Evolutionary conservation across 441 rosid genomes (phyloP), one percentile per base, ranked within the genome.

Genomic region (Rhodomyrtus psidioides): DNA sequence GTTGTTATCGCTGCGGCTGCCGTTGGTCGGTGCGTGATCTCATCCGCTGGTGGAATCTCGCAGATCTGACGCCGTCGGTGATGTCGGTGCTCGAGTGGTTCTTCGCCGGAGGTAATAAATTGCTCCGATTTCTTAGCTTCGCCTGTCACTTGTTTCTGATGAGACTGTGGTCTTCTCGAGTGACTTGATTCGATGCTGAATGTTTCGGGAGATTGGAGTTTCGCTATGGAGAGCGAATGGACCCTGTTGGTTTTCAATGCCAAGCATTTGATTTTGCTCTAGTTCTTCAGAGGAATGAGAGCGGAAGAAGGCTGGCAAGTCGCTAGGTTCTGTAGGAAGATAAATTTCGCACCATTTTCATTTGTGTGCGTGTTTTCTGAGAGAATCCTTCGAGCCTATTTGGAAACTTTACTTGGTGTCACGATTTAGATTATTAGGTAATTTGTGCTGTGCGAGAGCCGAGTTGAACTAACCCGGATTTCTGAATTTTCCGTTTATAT

Each of bases 1-100:
- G 12, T 46, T 58, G 81, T 27, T 27, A 51, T 76, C 54, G 65
- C 75, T n/a, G 86, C 54, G 16, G 88, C 82, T 85, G 90, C 86
- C 84, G 59, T 26, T 74, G 88, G 83, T 57, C 53, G 85, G 84
- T 42, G 90, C 90, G 92, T 85, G 92, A 88, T 88, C 88, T 90
- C 79, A 89, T 88, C 84, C 90, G 88, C 89, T 89, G 44, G 82
- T 75, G 82, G 81, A 88, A 87, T 87, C 88, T 90, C 88, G 81
- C 86, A 91, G 95, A 94, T 94, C 96, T 91, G 90, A 87, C 88
- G 90, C 92, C 91, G 88, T 90, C 88, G 89, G 92, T 85, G 94
- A 92, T 94, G 96, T 91, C 94, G 94, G 92, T 86, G 91, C 89
- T 87, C 55, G 86, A 90, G 84, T 75, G 81, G 84, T 88, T 86